These are phyloP conservation scores for Physcomitrellopsis africana DNA, from an alignment of 225 moss, liverwort and hornwort genomes.

Conservation along the genomic window DNA sequence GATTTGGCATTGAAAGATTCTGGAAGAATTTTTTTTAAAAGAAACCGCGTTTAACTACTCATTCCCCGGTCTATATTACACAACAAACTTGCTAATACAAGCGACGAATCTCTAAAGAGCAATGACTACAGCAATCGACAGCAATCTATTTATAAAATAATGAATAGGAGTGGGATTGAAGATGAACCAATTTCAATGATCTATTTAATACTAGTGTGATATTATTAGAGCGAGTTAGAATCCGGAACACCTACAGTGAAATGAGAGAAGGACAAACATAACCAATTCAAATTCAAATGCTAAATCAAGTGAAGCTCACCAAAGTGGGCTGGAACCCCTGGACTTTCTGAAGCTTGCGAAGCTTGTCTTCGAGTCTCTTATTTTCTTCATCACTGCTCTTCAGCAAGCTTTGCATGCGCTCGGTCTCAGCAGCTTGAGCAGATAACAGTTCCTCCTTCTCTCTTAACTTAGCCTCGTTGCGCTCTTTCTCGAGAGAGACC, in stretches of 20 bases:
- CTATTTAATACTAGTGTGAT: too few species aligned
- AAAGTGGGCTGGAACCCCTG: conserved; percentile 80
- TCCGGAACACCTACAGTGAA: too few species aligned
- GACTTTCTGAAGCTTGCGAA: conserved; percentile 77
- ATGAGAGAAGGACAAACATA: too few species aligned
- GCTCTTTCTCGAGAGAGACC: conserved; percentile 80
- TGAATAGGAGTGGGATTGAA: not conserved
- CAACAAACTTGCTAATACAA: not conserved
- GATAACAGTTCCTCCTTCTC: conserved; percentile 69
- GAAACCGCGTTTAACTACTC: not conserved
- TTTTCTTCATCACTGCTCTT: conserved; percentile 66
- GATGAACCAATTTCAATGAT: not conserved
- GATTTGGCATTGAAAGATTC: conserved; percentile 48
- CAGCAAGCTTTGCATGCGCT: conserved; percentile 62
- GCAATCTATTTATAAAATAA: too few species aligned
- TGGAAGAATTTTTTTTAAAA: conserved; percentile 8
- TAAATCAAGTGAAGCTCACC: conserved; percentile 36
- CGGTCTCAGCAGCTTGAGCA: conserved; percentile 60
- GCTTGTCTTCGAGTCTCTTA: conserved; percentile 65
- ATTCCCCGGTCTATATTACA: not conserved
- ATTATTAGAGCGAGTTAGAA: too few species aligned
- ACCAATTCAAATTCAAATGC: too few species aligned
- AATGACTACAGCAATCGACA: not conserved
- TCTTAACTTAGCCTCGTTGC: conserved; percentile 63
- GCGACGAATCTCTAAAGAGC: not conserved